Conservation (phyloP, 371 early-diverging fungal species). For the Circinella minor region DNA sequence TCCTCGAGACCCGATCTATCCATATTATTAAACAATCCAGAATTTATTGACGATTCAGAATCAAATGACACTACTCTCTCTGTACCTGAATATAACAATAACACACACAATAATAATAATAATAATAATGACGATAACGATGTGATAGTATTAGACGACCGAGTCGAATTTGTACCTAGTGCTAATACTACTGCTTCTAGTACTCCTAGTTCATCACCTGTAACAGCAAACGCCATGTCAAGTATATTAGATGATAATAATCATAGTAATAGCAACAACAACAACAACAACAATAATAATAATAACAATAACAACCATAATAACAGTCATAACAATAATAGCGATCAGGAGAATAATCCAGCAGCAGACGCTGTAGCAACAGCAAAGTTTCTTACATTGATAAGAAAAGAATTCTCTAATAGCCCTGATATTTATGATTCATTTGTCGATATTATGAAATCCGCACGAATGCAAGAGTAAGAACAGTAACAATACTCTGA, state of each 20-base stretch:
- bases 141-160: neutral
- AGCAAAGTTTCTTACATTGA: slow-evolving; percentile 18
- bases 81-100: neutral
- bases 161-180: neutral
- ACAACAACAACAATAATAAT: neutral
- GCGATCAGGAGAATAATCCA: slow-evolving; percentile 2
- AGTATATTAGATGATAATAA: no score
- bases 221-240: no score
- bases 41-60: neutral
- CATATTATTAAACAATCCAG: neutral
- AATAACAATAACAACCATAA: neutral
- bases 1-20: neutral
- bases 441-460: slow-evolving; percentile 96
- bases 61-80: neutral
- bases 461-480: slow-evolving; percentile 75
- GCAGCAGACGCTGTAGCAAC: neutral
- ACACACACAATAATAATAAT: neutral
- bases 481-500: slow-evolving; percentile 65
- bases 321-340: neutral
- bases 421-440: slow-evolving; percentile 94
- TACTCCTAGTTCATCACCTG: no score
- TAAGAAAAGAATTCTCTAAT: slow-evolving; percentile 27
- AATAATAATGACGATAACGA: neutral
- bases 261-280: no score
- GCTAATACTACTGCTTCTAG: no score